A percentile compares a stretch with the other conserved stretches of the same genome.
Evolutionary conservation across 257 asterid species (phyloP).

Genomic region (Gynochthodes officinalis): DNA sequence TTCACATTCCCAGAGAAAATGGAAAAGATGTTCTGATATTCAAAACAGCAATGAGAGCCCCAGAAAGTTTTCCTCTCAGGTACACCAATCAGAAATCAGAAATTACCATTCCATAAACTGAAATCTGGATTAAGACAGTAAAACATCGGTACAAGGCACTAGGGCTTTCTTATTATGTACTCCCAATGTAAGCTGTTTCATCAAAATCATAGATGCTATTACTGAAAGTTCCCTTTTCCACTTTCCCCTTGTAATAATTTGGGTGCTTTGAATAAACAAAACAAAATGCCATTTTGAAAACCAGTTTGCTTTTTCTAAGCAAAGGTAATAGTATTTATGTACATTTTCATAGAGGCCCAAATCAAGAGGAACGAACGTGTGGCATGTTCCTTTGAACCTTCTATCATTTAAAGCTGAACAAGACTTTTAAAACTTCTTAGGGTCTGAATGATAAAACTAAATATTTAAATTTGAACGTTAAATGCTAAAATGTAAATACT

Average conservation of each 20-base stretch:
- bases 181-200: not conserved
- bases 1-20: not conserved
- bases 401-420: not conserved
- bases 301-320: not conserved
- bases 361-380: not conserved
- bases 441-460: too few relatives aligned
- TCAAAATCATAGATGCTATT: not conserved
- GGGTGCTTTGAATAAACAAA: too few relatives aligned
- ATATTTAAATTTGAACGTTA: too few relatives aligned
- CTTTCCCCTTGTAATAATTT: not conserved
- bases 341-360: not conserved
- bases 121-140: not conserved
- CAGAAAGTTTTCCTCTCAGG: too few relatives aligned
- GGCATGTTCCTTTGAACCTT: not conserved
- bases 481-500: too few relatives aligned
- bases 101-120: not conserved
- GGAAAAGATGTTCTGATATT: not conserved
- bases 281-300: too few relatives aligned
- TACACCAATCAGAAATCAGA: not conserved
- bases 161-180: not conserved
- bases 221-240: not conserved
- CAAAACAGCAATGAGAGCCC: not conserved
- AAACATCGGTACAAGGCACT: not conserved
- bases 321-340: not conserved
- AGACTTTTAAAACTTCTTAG: not conserved